These are phyloP conservation scores for Aegilops speltoides DNA, from an alignment of 176 grass and related monocot species.

Conservation along the genomic window DNA sequence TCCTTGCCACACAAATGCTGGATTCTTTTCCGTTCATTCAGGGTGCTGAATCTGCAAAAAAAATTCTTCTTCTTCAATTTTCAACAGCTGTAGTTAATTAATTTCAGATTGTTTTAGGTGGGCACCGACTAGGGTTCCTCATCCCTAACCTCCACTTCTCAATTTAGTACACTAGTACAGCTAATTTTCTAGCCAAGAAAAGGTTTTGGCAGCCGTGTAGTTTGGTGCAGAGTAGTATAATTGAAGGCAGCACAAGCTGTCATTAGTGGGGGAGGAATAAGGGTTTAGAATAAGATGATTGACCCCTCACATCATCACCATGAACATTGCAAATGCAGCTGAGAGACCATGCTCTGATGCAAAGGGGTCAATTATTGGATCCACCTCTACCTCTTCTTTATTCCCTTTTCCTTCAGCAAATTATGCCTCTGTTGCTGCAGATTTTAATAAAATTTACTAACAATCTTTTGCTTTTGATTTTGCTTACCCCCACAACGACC, in stretches of 20 bases:
- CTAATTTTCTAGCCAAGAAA: slow-evolving; percentile 17
- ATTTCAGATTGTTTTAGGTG: neutral
- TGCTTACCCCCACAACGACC: too few relatives aligned
- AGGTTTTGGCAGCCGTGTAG: slow-evolving; percentile 20
- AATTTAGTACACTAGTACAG: neutral
- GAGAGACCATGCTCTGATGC: slow-evolving; percentile 11
- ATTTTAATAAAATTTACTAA: slow-evolving; percentile 1
- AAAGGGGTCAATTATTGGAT: slow-evolving; percentile 56
- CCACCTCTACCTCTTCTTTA: slow-evolving; percentile 19
- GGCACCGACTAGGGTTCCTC: slow-evolving; percentile 29
- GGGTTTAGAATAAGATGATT: slow-evolving; percentile 6
- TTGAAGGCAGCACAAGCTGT: slow-evolving; percentile 39
- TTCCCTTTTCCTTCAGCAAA: slow-evolving; percentile 26
- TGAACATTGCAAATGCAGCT: slow-evolving; percentile 15
- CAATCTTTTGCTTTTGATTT: slow-evolving; percentile 27
- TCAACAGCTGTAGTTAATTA: neutral
- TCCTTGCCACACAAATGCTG: neutral
- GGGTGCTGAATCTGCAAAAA: slow-evolving; percentile 22
- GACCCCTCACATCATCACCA: neutral
- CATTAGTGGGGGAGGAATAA: slow-evolving; percentile 33
- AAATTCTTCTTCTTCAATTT: neutral
- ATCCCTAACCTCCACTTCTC: slow-evolving; percentile 28
- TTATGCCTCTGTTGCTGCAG: slow-evolving; percentile 12
- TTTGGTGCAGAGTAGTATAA: slow-evolving; percentile 40
- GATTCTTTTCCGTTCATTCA: neutral